phyloP scores from a whole-genome alignment of 163 green algal species.

The Chlorella variabilis region DNA sequence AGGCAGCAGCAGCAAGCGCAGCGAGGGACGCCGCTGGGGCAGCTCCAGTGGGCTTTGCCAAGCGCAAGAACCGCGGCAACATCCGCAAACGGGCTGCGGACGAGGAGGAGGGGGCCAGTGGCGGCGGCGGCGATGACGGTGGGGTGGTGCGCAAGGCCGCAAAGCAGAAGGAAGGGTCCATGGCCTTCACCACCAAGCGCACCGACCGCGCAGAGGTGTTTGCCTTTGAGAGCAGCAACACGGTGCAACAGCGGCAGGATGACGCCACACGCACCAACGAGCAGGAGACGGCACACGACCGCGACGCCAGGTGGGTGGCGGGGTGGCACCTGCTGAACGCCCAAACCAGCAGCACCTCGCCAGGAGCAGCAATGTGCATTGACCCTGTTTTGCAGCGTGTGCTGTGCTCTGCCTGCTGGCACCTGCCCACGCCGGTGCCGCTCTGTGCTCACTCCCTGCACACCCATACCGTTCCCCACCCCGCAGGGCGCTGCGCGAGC shows the following conservation, averaged over 20 bases:
- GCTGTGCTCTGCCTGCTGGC: too few species aligned
- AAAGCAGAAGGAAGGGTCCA: constrained; percentile 30
- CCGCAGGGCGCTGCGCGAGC: constrained; percentile 80
- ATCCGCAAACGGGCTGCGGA: constrained; percentile 64
- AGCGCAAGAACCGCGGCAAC: constrained; percentile 68
- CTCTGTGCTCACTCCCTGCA: background rate
- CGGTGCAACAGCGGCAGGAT: constrained; percentile 71
- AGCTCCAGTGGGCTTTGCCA: constrained; percentile 33
- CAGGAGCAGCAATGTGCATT: too few species aligned
- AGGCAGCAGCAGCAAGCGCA: background rate
- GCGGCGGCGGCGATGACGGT: constrained; percentile 31
- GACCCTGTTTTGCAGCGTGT: too few species aligned
- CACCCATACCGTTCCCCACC: background rate
- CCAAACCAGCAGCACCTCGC: too few species aligned
- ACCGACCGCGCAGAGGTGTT: constrained; percentile 55
- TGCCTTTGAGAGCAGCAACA: constrained; percentile 66
- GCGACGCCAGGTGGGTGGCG: constrained; percentile 69
- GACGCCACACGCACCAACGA: constrained; percentile 79
- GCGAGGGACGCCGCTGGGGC: background rate
- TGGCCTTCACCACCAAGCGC: constrained; percentile 73
- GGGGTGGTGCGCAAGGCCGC: constrained; percentile 25
- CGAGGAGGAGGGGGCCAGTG: constrained; percentile 44
- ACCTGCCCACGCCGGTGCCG: too few species aligned
- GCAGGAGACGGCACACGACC: constrained; percentile 89
- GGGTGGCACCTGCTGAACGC: too few species aligned